Conservation (phyloP, 352 stramenopile species). For the Phytophthora ohioensis region DNA sequence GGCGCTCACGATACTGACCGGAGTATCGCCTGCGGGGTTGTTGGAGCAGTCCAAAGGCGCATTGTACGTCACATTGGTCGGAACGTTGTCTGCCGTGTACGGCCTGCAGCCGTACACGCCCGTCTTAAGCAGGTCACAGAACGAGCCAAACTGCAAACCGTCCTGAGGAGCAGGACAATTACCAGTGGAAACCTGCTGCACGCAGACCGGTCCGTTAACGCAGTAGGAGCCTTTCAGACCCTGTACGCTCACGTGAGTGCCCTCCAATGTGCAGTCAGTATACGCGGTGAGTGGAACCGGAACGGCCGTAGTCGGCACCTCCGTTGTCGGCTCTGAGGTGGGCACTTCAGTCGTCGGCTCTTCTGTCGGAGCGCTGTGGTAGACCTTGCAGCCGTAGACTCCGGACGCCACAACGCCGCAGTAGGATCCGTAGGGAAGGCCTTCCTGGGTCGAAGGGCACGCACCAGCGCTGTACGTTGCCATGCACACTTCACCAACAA, state of each 20-base stretch:
- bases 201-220: constrained; percentile 44
- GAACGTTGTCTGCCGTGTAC: constrained; percentile 35
- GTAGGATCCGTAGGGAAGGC: constrained; percentile 45
- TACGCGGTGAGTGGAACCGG: constrained; percentile 16
- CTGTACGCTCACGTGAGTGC: constrained; percentile 42
- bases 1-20: constrained; percentile 38
- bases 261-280: constrained; percentile 17
- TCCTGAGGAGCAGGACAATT: constrained; percentile 49
- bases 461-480: constrained; percentile 33
- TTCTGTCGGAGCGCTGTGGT: constrained; percentile 14
- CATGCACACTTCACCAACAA: constrained; percentile 34
- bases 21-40: constrained; percentile 37
- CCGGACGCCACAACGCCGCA: constrained; percentile 43
- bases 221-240: constrained; percentile 56
- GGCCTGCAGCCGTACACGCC: constrained; percentile 58
- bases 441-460: constrained; percentile 35
- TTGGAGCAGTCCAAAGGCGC: constrained; percentile 37
- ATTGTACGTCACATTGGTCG: constrained; percentile 32
- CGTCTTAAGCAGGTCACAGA: constrained; percentile 50
- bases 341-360: background rate
- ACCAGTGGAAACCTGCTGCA: constrained; percentile 37
- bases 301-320: constrained; percentile 2
- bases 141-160: constrained; percentile 50
- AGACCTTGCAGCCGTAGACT: constrained; percentile 47
- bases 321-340: constrained; percentile 6